A percentile compares a stretch with the other conserved stretches of the same genome.
Evolutionary conservation across 176 grass and related monocot species (phyloP).

Genomic region (Raddia guianensis): DNA sequence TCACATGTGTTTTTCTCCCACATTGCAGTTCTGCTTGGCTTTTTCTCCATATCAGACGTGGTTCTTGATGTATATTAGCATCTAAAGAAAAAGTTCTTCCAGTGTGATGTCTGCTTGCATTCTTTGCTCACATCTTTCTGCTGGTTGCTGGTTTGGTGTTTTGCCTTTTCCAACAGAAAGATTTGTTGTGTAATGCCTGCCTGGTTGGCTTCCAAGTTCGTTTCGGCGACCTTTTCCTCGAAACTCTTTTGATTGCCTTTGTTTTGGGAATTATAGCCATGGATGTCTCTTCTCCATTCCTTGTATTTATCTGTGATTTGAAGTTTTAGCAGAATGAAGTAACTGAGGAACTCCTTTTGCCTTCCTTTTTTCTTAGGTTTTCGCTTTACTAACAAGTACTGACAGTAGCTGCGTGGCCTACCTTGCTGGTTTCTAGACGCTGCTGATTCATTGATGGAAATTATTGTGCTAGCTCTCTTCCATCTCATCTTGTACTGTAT

Average conservation of each 20-base stretch:
- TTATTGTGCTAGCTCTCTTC: slow-evolving; percentile 35
- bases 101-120: background rate
- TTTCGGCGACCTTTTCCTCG: background rate
- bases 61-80: slow-evolving; percentile 21
- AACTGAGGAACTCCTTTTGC: slow-evolving; percentile 18
- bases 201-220: background rate
- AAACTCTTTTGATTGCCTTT: background rate
- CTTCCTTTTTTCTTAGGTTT: background rate
- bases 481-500: slow-evolving; percentile 31
- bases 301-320: background rate
- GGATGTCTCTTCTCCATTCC: background rate
- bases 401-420: slow-evolving; percentile 12
- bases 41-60: slow-evolving; percentile 6
- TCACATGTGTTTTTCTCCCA: slow-evolving; percentile 16
- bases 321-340: slow-evolving; percentile 1
- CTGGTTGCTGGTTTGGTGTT: background rate
- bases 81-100: background rate
- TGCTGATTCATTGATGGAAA: slow-evolving; percentile 29
- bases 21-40: background rate
- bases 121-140: background rate
- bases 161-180: slow-evolving; percentile 12
- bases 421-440: slow-evolving; percentile 10
- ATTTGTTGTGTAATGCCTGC: background rate
- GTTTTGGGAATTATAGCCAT: background rate
- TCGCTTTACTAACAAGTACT: background rate